phyloP scores from a whole-genome alignment of 1,284 basidiomycete genomes.

The Ganoderma leucocontextum region DNA sequence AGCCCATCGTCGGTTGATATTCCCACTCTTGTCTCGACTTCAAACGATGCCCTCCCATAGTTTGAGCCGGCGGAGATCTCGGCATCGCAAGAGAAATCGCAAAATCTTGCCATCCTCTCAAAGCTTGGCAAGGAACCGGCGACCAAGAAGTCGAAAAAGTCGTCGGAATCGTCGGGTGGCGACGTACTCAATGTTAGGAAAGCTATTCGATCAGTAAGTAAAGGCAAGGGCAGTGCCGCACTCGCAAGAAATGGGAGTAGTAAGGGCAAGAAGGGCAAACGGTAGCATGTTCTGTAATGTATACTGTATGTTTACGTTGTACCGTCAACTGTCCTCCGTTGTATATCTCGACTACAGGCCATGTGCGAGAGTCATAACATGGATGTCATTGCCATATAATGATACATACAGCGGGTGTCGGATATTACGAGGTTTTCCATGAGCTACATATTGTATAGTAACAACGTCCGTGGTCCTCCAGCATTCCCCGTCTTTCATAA shows the following conservation, averaged over 20 bases:
- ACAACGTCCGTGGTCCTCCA: constrained; percentile 17
- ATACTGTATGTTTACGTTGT: background rate
- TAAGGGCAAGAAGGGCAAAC: constrained; percentile 38
- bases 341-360: background rate
- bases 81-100: constrained; percentile 71
- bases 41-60: constrained; percentile 47
- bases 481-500: background rate
- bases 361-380: constrained; percentile 9
- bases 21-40: too few species aligned
- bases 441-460: constrained; percentile 20
- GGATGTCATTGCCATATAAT: constrained; percentile 31
- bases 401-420: constrained; percentile 31
- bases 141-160: constrained; percentile 58
- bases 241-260: constrained; percentile 46
- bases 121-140: constrained; percentile 73
- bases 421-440: constrained; percentile 20
- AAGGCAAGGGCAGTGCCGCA: constrained; percentile 69
- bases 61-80: constrained; percentile 85
- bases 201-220: constrained; percentile 82
- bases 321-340: background rate
- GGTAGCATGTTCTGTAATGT: constrained; percentile 11
- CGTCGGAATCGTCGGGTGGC: constrained; percentile 55
- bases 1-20: constrained; percentile 24
- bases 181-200: constrained; percentile 85
- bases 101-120: constrained; percentile 79